Conservation (phyloP, 2,329 filamentous ascomycete genomes). For the Fusarium siculi region DNA sequence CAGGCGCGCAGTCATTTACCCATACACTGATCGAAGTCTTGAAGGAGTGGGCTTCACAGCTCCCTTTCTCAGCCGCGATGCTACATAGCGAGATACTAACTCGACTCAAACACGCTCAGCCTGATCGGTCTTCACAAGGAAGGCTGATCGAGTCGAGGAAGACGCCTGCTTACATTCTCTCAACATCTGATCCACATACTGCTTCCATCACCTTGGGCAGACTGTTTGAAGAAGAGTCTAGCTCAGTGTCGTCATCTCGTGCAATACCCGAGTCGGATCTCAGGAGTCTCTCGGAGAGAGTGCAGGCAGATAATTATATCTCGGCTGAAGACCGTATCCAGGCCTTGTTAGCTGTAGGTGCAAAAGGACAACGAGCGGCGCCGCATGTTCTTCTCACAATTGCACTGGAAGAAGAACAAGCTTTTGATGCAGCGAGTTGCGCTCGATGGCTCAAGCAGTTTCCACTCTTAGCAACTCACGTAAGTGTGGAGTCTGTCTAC, state of each 20-base stretch:
- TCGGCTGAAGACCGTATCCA: conserved; percentile 41
- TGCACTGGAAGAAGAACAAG: conserved; percentile 41
- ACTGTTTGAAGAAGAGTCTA: conserved; percentile 32
- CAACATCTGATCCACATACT: conserved; percentile 39
- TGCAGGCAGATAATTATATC: conserved; percentile 34
- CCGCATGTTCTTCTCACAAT: conserved; percentile 43
- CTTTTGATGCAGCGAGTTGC: conserved; percentile 41
- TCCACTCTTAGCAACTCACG: conserved; percentile 41
- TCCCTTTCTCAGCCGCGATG: conserved; percentile 43
- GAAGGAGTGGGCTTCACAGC: conserved; percentile 41
- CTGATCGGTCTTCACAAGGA: conserved; percentile 37
- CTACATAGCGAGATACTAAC: conserved; percentile 43
- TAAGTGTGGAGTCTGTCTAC: conserved; percentile 41
- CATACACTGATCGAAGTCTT: conserved; percentile 42
- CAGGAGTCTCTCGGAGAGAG: conserved; percentile 36
- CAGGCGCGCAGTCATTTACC: conserved; percentile 42
- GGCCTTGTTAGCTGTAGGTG: conserved; percentile 30
- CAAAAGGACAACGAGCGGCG: conserved; percentile 36
- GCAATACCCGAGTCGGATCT: conserved; percentile 34
- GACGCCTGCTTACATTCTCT: conserved; percentile 43
- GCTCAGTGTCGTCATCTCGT: conserved; percentile 34
- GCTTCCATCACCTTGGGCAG: conserved; percentile 42
- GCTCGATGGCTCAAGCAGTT: conserved; percentile 45
- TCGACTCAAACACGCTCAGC: conserved; percentile 41
- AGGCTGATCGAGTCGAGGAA: conserved; percentile 40